These are phyloP conservation scores for Moniliophthora roreri DNA, from an alignment of 1,284 basidiomycete genomes.

Conservation along the genomic window DNA sequence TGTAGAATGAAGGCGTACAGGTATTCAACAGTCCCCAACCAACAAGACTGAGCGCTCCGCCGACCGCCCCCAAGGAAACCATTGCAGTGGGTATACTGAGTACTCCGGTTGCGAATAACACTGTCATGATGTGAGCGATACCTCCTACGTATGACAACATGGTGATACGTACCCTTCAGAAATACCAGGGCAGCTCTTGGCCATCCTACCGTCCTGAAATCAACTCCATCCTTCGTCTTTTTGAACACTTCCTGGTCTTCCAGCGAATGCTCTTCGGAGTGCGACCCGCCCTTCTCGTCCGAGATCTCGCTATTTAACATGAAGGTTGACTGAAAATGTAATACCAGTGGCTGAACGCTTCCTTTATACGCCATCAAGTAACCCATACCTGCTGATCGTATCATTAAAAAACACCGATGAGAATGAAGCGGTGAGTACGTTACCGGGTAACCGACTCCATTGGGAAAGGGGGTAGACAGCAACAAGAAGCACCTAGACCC, in stretches of 20 bases:
- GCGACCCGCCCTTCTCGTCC: background rate
- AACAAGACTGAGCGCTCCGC: background rate
- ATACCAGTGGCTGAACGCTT: no score
- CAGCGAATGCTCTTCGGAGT: background rate
- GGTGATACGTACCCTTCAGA: background rate
- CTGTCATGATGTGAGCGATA: background rate
- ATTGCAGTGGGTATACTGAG: background rate
- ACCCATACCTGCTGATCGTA: no score
- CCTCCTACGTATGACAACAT: background rate
- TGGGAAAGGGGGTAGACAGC: no score
- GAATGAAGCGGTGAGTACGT: no score
- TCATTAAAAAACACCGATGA: no score
- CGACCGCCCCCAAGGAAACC: background rate
- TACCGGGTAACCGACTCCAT: no score
- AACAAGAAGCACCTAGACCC: no score
- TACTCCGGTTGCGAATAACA: slow-evolving; percentile 1
- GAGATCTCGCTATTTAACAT: background rate
- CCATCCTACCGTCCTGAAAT: slow-evolving; percentile 4
- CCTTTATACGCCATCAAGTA: no score
- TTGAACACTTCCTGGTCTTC: slow-evolving; percentile 2
- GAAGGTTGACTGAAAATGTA: background rate
- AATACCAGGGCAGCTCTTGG: background rate
- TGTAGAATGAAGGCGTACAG: background rate
- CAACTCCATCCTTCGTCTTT: background rate
- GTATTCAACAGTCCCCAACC: slow-evolving; percentile 1